These are phyloP conservation scores for Micractinium conductrix DNA, from an alignment of 139 green algal species.

Conservation along the genomic window DNA sequence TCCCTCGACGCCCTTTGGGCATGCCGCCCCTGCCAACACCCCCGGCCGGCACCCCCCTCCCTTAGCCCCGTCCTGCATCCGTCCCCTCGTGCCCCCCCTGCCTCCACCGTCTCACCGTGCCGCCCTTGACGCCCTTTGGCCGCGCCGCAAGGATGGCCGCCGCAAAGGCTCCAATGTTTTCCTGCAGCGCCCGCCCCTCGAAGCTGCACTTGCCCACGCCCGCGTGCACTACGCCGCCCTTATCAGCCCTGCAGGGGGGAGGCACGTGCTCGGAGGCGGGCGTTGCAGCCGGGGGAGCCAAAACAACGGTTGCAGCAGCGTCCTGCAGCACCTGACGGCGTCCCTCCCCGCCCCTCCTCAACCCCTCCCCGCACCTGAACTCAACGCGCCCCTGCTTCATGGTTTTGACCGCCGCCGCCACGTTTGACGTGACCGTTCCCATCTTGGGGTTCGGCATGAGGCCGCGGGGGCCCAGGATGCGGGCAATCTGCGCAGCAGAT, in stretches of 20 bases:
- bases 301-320: neutral
- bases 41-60: too few species aligned
- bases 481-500: constrained; percentile 66
- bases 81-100: too few species aligned
- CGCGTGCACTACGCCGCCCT: constrained; percentile 78
- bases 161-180: constrained; percentile 64
- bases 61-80: too few species aligned
- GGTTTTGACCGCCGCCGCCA: constrained; percentile 70
- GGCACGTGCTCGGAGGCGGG: neutral
- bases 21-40: too few species aligned
- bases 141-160: constrained; percentile 61
- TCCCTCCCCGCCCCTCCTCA: neutral
- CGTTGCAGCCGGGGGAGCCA: neutral
- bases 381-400: constrained; percentile 82
- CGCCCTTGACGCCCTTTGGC: constrained; percentile 72
- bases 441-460: constrained; percentile 99
- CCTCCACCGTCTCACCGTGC: too few species aligned
- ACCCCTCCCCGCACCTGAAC: constrained; percentile 58
- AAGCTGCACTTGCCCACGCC: constrained; percentile 73
- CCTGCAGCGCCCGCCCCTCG: constrained; percentile 48
- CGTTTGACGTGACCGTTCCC: constrained; percentile 83
- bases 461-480: constrained; percentile 88
- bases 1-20: too few species aligned
- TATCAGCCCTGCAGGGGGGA: constrained; percentile 61
- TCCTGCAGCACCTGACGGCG: too few species aligned